Evolutionary conservation across 139 green algal genomes (phyloP).

Genomic region (Ettlia oleoabundans): DNA sequence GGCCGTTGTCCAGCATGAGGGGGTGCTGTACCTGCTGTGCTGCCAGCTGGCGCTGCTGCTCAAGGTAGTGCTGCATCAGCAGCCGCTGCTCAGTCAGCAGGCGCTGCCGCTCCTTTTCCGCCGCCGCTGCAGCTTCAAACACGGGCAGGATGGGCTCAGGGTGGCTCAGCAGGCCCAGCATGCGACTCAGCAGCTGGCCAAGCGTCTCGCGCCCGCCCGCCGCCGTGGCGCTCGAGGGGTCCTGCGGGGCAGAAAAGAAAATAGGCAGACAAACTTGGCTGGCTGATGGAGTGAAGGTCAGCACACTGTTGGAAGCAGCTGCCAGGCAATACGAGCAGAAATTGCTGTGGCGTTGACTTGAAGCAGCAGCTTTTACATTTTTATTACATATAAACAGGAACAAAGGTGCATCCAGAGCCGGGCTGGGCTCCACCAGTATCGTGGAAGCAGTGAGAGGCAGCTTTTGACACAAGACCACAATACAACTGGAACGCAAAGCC

Average conservation of each 20-base stretch:
- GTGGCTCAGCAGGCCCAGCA: conserved; percentile 63
- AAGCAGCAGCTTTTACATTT: no score
- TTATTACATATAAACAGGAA: no score
- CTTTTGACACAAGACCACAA: no score
- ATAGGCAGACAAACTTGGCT: no score
- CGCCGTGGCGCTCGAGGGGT: background rate
- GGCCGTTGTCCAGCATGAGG: conserved; percentile 2
- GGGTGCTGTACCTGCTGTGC: conserved; percentile 26
- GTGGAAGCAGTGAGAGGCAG: background rate
- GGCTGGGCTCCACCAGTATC: no score
- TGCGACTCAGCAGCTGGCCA: conserved; percentile 62
- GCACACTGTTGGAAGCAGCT: no score
- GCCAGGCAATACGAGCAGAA: no score
- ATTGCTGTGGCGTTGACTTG: no score
- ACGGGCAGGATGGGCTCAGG: conserved; percentile 44
- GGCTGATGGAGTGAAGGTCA: no score
- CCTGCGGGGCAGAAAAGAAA: conserved; percentile 1
- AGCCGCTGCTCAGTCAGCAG: conserved; percentile 18
- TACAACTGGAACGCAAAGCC: no score
- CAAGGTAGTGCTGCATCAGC: conserved; percentile 4
- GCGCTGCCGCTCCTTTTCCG: background rate
- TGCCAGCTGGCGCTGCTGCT: conserved; percentile 26
- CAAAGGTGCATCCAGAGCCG: no score
- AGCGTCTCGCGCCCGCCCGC: conserved; percentile 47
- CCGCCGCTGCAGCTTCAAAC: conserved; percentile 34